Evolutionary conservation across 257 asterid genomes (phyloP).

Genomic region (Solanum piurae): DNA sequence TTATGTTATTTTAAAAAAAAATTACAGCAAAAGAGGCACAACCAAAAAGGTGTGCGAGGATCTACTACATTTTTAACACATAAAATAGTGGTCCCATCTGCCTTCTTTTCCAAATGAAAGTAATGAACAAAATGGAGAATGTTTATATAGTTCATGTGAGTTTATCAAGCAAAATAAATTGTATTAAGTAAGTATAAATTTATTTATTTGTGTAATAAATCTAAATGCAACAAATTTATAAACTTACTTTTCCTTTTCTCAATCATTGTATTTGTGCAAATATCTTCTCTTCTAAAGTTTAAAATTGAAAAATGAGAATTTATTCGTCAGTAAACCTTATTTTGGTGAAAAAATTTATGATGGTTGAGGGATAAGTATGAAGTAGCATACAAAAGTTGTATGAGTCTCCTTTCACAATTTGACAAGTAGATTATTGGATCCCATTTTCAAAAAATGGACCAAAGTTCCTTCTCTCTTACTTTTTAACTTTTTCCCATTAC

Average conservation of each 20-base stretch:
- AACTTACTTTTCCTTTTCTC: neutral
- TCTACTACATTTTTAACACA: neutral
- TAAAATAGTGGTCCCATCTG: neutral
- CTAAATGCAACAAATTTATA: too few species aligned
- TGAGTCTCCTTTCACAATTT: neutral
- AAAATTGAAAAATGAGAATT: neutral
- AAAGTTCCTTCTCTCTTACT: too few species aligned
- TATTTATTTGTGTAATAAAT: neutral
- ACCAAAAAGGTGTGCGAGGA: neutral
- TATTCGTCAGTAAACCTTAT: too few species aligned
- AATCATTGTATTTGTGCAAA: neutral
- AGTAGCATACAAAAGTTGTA: neutral
- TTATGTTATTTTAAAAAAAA: too few species aligned
- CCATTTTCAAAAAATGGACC: too few species aligned
- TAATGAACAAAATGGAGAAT: neutral
- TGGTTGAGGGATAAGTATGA: neutral
- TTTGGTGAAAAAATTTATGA: too few species aligned
- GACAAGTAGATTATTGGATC: neutral
- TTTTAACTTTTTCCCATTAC: too few species aligned
- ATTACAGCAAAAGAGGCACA: too few species aligned
- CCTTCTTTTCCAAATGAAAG: neutral
- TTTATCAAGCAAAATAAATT: neutral
- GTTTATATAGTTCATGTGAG: too few species aligned
- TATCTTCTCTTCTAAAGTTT: too few species aligned
- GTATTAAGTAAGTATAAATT: too few species aligned